Percentiles rank a stretch among this genome's conserved stretches.
Conservation (phyloP, 257 asterid genomes). For the Solanum tacnaense region DNA sequence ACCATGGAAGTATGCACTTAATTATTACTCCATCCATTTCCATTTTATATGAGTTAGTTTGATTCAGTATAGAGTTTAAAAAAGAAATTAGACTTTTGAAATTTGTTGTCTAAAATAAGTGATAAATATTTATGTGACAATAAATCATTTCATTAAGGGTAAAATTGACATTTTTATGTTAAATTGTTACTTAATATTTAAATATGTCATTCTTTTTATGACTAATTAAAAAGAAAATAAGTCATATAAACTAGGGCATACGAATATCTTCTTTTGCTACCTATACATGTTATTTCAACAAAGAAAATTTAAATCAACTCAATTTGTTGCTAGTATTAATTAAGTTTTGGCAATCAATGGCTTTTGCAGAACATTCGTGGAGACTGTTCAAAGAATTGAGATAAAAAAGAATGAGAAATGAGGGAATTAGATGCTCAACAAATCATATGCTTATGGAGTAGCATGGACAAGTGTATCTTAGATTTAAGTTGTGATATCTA, state of each 20-base stretch:
- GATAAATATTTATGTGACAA: not conserved
- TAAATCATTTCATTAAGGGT: not conserved
- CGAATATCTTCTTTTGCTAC: not conserved
- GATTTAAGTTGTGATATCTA: not conserved
- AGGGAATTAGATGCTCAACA: not conserved
- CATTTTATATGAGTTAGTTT: not conserved
- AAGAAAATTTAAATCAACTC: not conserved
- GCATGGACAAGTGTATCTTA: not conserved
- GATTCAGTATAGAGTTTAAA: not conserved
- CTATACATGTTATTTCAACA: not conserved
- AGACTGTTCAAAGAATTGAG: slow-evolving; percentile 44
- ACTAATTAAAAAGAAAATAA: not conserved
- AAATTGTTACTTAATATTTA: too few relatives aligned
- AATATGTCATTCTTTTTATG: not conserved
- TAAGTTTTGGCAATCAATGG: not conserved
- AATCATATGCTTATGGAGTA: not conserved
- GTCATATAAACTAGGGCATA: not conserved
- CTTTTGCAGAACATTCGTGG: slow-evolving; percentile 36
- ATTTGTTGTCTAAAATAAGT: not conserved
- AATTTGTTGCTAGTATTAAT: not conserved
- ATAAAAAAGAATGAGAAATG: slow-evolving; percentile 20
- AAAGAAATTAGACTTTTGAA: not conserved
- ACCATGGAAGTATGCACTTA: slow-evolving; percentile 45
- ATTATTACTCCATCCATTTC: not conserved
- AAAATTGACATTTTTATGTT: too few relatives aligned